Base-by-base conservation (phyloP, 805 yeast species). In the Yamadazyma olivae region DNA sequence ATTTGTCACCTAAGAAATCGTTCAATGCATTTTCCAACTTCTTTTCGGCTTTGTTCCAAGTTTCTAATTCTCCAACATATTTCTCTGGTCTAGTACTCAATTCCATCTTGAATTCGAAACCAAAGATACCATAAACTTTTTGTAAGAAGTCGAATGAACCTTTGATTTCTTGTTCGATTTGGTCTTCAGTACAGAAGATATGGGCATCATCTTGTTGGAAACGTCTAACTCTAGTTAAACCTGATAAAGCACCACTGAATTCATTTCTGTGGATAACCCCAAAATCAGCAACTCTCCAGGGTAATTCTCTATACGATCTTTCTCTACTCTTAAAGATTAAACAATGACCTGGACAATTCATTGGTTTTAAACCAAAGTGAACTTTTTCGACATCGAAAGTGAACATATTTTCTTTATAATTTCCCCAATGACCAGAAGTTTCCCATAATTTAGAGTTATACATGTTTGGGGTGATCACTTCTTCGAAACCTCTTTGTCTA, bases 121-220 rank as follows among this genome's bases (percentile, higher is more conserved):
- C 97, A 49, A 93, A 89, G 28, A 83, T 79, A 52, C 96, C 96
- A 61, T 93, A 91, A 23, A 90, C 76, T 51, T 74, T 79, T 55
- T 85, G 71, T 64, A 91, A 73, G 73, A 91, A 90, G 56, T 88
- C 95, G 56, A 91, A 85, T 39, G 86, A 81, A 41, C 81, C 82
- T 35, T 78, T 76, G 48, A 91, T 88, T 70, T 91, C 98, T 36
- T 67, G 61, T 58, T 81, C 95, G 51, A 91, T 88, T 72, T 91
- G 98, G 45, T 83, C 95, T 50, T 77, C 81, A 38, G 88, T 81
- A 74, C 98, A 93, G 83, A 91, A 91, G 50, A 91, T 91, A 64
- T 91, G 99, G 32, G 96, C 97, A 68, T 91, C 99, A 65, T 91
- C 99, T 71, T 91, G 99, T 67, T 91, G 99, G 85, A 91, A 91